These are phyloP conservation scores for Melampsora occidentalis DNA, from an alignment of 1,284 basidiomycete species.

Conservation along the genomic window DNA sequence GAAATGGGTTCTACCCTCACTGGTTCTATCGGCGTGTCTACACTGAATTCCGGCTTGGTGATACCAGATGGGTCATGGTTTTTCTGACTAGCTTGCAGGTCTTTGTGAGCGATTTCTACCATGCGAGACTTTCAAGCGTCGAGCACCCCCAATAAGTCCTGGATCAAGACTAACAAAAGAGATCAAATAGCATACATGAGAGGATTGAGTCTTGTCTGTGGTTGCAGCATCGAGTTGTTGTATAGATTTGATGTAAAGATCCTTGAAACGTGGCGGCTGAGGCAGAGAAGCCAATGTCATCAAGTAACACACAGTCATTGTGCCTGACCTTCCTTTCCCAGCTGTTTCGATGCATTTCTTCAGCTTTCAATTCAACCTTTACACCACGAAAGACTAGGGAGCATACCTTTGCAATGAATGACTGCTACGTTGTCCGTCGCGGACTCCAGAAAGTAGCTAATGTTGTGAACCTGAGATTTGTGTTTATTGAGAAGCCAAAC, in stretches of 20 bases:
- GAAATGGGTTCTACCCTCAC: no score
- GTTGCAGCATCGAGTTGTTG: not conserved
- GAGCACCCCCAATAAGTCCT: no score
- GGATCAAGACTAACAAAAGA: no score
- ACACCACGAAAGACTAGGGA: not conserved
- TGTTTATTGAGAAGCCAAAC: not conserved
- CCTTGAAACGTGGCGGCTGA: not conserved
- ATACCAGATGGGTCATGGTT: no score
- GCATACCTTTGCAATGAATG: slow-evolving; percentile 50
- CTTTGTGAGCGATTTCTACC: no score
- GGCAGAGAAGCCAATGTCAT: not conserved
- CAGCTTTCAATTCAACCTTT: not conserved
- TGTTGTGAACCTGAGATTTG: slow-evolving; percentile 42
- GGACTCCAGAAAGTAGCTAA: slow-evolving; percentile 49
- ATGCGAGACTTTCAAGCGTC: no score
- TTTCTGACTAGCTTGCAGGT: no score
- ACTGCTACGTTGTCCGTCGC: slow-evolving; percentile 50
- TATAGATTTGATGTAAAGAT: slow-evolving; percentile 2
- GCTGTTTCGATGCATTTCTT: not conserved
- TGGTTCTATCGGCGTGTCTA: no score
- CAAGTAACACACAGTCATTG: slow-evolving; percentile 22
- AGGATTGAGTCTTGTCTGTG: not conserved
- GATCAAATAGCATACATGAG: no score
- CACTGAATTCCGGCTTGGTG: no score
- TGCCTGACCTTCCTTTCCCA: slow-evolving; percentile 20